Conservation (phyloP, 2,329 filamentous ascomycete genomes). For the Arthrinium puccinioides region DNA sequence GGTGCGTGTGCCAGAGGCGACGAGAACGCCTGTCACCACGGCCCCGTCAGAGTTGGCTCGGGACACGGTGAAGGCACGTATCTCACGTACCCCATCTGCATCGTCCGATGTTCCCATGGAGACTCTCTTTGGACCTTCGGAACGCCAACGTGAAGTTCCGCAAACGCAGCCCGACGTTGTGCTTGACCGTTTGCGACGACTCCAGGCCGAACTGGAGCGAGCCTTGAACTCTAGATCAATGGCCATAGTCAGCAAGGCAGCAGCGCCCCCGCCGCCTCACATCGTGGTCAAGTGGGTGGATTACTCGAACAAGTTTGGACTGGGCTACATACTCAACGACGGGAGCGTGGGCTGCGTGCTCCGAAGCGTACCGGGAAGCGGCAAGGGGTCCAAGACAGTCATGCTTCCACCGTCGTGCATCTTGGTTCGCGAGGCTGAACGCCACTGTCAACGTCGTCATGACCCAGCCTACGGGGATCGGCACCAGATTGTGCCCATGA, state of each 20-base stretch:
- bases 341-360: conserved; percentile 70
- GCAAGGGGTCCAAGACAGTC: conserved; percentile 40
- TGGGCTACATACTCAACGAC: conserved; percentile 78
- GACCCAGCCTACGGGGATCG: conserved; percentile 49
- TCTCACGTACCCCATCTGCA: too few relatives aligned
- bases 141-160: conserved; percentile 41
- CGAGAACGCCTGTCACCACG: conserved; percentile 3
- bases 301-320: conserved; percentile 79
- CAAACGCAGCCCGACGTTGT: conserved; percentile 52
- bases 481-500: conserved; percentile 57
- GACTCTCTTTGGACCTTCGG: conserved; percentile 49
- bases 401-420: conserved; percentile 63
- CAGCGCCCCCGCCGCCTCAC: conserved; percentile 49
- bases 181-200: conserved; percentile 43
- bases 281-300: conserved; percentile 79
- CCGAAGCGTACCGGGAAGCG: conserved; percentile 44
- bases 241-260: conserved; percentile 50
- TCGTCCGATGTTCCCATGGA: conserved; percentile 26
- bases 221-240: conserved; percentile 57
- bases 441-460: conserved; percentile 57
- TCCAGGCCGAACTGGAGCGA: conserved; percentile 55
- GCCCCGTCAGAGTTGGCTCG: too few relatives aligned
- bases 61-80: too few relatives aligned
- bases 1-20: conserved; percentile 1
- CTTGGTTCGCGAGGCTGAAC: conserved; percentile 63